phyloP scores from a whole-genome alignment of 1,284 basidiomycete species.

The Melampsora americana region DNA sequence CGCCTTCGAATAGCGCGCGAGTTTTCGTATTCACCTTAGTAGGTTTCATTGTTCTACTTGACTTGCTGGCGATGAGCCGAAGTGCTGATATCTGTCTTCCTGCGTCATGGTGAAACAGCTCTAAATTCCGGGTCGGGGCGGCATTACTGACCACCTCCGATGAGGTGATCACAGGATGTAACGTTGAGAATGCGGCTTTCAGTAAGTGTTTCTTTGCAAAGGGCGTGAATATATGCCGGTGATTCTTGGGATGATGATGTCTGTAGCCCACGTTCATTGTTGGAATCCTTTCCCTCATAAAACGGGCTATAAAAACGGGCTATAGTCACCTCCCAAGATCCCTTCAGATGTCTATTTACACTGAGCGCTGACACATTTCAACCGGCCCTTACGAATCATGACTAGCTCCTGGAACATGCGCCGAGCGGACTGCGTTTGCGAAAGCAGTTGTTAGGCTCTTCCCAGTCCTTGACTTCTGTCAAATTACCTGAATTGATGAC shows the following conservation, averaged over 20 bases:
- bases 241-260: too few species aligned
- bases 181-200: constrained; percentile 87
- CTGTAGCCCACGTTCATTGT: too few species aligned
- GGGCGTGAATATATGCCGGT: too few species aligned
- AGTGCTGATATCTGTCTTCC: background rate
- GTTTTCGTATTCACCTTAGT: constrained; percentile 42
- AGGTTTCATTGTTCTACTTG: background rate
- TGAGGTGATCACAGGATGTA: constrained; percentile 72
- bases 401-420: constrained; percentile 42
- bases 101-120: constrained; percentile 52
- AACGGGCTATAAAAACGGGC: too few species aligned
- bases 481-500: background rate
- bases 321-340: too few species aligned
- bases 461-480: background rate
- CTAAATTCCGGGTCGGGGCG: constrained; percentile 84
- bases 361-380: too few species aligned
- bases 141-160: constrained; percentile 70
- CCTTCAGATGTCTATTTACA: too few species aligned
- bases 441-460: constrained; percentile 35
- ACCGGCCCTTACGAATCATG: too few species aligned
- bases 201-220: constrained; percentile 58
- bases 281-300: too few species aligned
- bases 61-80: background rate
- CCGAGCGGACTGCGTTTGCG: constrained; percentile 42
- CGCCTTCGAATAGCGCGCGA: constrained; percentile 7